phyloP scores from a whole-genome alignment of 164 flowering plant genomes.

The Nymphaea thermarum region DNA sequence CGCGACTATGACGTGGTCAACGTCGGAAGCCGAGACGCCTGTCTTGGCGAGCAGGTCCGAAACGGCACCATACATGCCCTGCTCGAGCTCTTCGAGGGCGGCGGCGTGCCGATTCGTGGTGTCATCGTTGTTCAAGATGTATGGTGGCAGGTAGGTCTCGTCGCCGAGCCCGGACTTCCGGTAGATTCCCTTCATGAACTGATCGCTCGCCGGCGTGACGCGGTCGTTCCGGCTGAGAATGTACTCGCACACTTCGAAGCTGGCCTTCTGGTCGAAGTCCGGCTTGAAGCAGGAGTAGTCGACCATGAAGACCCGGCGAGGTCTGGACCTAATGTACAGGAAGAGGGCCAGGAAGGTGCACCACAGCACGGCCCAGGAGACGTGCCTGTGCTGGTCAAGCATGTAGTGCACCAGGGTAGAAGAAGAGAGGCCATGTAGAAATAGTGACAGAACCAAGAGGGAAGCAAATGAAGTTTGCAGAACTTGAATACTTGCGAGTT shows the following conservation, averaged over 20 bases:
- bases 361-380: too few relatives aligned
- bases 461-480: too few relatives aligned
- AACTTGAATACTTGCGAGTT: too few relatives aligned
- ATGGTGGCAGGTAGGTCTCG: conserved; percentile 47
- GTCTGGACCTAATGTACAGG: conserved; percentile 14
- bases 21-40: conserved; percentile 11
- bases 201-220: conserved; percentile 10
- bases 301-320: conserved; percentile 24
- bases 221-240: conserved; percentile 17
- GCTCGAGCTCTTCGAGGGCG: conserved; percentile 37
- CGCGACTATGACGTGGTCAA: conserved; percentile 31
- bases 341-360: conserved; percentile 13
- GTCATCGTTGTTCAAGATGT: conserved; percentile 23
- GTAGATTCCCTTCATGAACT: conserved; percentile 41
- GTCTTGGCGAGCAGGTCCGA: conserved; percentile 27
- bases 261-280: conserved; percentile 22
- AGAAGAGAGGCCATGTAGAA: too few relatives aligned
- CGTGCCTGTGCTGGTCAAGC: too few relatives aligned
- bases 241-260: conserved; percentile 18
- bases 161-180: conserved; percentile 48
- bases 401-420: too few relatives aligned
- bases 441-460: too few relatives aligned
- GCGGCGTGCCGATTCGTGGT: conserved; percentile 21
- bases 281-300: conserved; percentile 45
- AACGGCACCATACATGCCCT: conserved; percentile 33